Evolutionary conservation across 1,284 basidiomycete genomes (phyloP), one percentile per base, ranked within the genome.

Genomic region (Moesziomyces parantarcticus): DNA sequence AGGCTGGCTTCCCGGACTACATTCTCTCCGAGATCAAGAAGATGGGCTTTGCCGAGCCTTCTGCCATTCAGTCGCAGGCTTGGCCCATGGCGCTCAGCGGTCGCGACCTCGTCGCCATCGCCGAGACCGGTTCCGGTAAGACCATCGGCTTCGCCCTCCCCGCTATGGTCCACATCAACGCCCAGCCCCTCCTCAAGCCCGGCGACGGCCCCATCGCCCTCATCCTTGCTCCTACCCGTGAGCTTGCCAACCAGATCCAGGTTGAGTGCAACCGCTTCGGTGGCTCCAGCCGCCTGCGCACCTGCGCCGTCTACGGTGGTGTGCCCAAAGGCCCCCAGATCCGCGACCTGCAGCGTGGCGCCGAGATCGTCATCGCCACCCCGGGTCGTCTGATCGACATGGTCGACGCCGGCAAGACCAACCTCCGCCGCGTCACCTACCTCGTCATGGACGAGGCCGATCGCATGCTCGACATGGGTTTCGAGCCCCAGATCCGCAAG

Each of bases 361-460:
- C 96, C 25, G 96, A 99, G 86, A 91, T 99, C 75, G 93, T 94
- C 60, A 96, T 96, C 75, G 93, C 93, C 16, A 96, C 94, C 9
- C 82, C 82, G 11, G 82, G 82, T 58, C 80, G 81, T 58, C 66
- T 83, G 22, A 96, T 96, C 77, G 93, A 96, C 84, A 95, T 96
- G 94, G 88, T 96, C 23, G 97, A 99, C 87, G 90, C 89, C 5
- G 90, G 92, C 84, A 97, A 97, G 87, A 98, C 94, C 51, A 98
- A 98, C 86, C 88, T 99, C 58, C 92, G 91, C 69, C 91, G 96
- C 50, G 89, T 99, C 60, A 99, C 96, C 43, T 99, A 99, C 86
- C 89, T 99, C 52, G 96, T 99, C 83, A 94, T 99, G 91, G 96
- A 99, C 85, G 97, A 99, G 86, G 96, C 96, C 58, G 96, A 98